Conservation (phyloP, 2,329 filamentous ascomycete species). For the Graphilbum fragrans region DNA sequence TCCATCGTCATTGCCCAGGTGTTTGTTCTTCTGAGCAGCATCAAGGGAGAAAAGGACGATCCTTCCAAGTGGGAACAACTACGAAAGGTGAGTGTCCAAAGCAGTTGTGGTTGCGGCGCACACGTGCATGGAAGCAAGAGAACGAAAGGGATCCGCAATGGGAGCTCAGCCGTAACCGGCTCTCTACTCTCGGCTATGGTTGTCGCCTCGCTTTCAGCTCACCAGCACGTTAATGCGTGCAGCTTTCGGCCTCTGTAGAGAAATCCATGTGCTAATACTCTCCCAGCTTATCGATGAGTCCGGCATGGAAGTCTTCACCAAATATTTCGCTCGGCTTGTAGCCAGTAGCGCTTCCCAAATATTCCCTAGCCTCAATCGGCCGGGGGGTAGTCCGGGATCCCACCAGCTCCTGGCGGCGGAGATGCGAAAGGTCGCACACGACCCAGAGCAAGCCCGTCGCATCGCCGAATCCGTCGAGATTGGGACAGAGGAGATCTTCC, state of each 20-base stretch:
- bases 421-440: constrained; percentile 73
- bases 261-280: no score
- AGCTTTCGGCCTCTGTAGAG: no score
- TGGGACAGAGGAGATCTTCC: constrained; percentile 83
- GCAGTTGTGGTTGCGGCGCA: no score
- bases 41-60: constrained; percentile 84
- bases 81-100: constrained; percentile 55
- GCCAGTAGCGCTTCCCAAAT: constrained; percentile 85
- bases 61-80: constrained; percentile 91
- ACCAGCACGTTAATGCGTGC: no score
- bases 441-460: constrained; percentile 72
- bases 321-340: constrained; percentile 88
- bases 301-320: constrained; percentile 98
- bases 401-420: constrained; percentile 74
- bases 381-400: constrained; percentile 63
- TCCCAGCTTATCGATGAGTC: constrained; percentile 92
- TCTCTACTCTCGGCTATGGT: no score
- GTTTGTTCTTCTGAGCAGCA: constrained; percentile 82
- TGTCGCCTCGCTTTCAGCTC: no score
- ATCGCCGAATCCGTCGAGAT: constrained; percentile 91
- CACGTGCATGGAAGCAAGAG: background rate
- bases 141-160: no score
- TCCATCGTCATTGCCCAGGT: constrained; percentile 95
- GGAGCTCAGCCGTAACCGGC: no score
- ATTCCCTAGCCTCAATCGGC: constrained; percentile 67